Percentiles rank a stretch among this genome's conserved stretches.
phyloP scores from a whole-genome alignment of 1,284 basidiomycete species.

The Mrakiaceae sp. region DNA sequence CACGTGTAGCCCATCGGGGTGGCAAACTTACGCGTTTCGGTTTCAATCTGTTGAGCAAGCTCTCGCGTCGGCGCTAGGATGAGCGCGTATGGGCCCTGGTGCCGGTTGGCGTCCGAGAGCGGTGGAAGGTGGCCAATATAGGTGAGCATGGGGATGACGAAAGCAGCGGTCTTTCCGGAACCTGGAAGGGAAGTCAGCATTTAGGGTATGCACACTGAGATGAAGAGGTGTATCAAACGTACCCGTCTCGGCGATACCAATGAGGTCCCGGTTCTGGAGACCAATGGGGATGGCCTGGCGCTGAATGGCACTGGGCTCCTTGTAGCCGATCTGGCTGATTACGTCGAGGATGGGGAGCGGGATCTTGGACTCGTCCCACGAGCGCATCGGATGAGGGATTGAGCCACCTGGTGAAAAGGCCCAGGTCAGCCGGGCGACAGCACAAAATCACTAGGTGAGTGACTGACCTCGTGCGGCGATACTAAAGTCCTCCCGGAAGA shows the following conservation, averaged over 20 bases:
- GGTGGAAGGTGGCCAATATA: slow-evolving; percentile 80
- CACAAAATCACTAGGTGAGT: not conserved
- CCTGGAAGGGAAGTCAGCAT: slow-evolving; percentile 41
- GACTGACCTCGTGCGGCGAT: slow-evolving; percentile 72
- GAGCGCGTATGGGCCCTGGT: slow-evolving; percentile 85
- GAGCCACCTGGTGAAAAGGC: slow-evolving; percentile 53
- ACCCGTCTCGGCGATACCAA: slow-evolving; percentile 97
- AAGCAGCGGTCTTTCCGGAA: slow-evolving; percentile 98
- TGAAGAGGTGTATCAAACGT: slow-evolving; percentile 5
- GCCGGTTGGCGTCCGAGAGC: slow-evolving; percentile 79
- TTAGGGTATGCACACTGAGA: slow-evolving; percentile 2
- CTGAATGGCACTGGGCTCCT: slow-evolving; percentile 92
- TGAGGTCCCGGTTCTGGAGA: slow-evolving; percentile 86
- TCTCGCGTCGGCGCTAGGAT: slow-evolving; percentile 95
- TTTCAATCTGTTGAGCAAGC: slow-evolving; percentile 92
- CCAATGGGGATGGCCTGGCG: slow-evolving; percentile 97
- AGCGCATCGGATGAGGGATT: slow-evolving; percentile 83
- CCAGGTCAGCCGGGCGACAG: not conserved
- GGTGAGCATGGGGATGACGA: slow-evolving; percentile 93
- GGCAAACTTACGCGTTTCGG: slow-evolving; percentile 84
- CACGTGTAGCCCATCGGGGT: slow-evolving; percentile 74
- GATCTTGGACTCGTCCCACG: slow-evolving; percentile 81
- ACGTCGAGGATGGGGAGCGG: slow-evolving; percentile 67
- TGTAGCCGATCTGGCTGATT: slow-evolving; percentile 86
- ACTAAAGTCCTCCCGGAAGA: slow-evolving; percentile 96